These are phyloP conservation scores for Ophioceras dolichostomum DNA, from an alignment of 2,329 filamentous ascomycete genomes.

Conservation along the genomic window DNA sequence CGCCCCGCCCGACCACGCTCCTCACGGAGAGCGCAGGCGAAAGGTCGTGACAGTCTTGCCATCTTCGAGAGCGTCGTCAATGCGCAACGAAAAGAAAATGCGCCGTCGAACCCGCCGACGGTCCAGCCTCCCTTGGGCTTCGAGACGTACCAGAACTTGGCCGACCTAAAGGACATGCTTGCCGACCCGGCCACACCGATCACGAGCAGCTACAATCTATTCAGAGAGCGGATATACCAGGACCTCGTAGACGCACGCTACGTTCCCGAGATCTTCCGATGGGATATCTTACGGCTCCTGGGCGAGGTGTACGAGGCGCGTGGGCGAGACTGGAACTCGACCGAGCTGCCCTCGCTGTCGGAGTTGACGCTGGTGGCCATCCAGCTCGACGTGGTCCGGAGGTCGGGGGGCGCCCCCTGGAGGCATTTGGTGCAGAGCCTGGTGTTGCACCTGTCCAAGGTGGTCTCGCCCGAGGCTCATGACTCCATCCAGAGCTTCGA, in stretches of 20 bases:
- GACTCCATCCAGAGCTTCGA: constrained; percentile 14
- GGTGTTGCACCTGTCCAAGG: constrained; percentile 17
- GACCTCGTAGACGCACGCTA: constrained; percentile 11
- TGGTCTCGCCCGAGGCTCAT: constrained; percentile 13
- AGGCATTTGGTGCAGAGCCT: constrained; percentile 18
- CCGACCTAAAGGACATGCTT: constrained; percentile 15
- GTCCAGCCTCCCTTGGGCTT: constrained; percentile 6
- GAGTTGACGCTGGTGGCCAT: constrained; percentile 23
- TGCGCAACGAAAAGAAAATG: constrained; percentile 1
- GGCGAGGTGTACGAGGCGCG: constrained; percentile 19
- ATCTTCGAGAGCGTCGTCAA: constrained; percentile 11
- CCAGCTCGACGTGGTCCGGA: constrained; percentile 20
- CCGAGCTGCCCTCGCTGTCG: constrained; percentile 21
- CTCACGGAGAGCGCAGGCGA: too few species aligned
- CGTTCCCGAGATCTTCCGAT: constrained; percentile 18
- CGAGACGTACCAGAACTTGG: constrained; percentile 15
- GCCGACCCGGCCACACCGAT: constrained; percentile 7
- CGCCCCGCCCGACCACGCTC: neutral
- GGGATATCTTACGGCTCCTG: constrained; percentile 16
- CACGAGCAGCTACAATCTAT: constrained; percentile 16
- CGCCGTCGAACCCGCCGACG: neutral
- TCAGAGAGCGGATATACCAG: constrained; percentile 18
- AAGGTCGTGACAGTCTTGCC: constrained; percentile 3
- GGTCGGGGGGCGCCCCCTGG: constrained; percentile 21
- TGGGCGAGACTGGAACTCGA: constrained; percentile 14